Evolutionary conservation across 2,329 filamentous ascomycete species (phyloP).

Genomic region (Trichoderma citrinoviride): DNA sequence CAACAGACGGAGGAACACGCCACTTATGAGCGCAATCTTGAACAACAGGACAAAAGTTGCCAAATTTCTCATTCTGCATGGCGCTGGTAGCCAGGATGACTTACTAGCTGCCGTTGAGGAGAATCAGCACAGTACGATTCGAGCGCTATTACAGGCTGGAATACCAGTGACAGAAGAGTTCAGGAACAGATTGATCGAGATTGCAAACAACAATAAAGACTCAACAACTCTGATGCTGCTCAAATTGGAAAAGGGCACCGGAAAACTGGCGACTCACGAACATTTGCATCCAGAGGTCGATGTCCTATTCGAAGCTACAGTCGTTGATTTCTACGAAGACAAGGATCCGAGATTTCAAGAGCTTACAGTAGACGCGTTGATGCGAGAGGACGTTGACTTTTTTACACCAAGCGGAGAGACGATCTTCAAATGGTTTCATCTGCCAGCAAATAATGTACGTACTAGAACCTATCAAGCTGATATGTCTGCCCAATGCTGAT

Average conservation of each 20-base stretch:
- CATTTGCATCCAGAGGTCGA: neutral
- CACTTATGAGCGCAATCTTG: neutral
- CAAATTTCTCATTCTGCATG: neutral
- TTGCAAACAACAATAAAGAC: neutral
- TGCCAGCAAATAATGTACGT: neutral
- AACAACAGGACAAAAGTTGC: neutral
- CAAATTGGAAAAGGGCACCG: neutral
- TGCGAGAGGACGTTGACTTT: accelerated
- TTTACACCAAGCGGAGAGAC: neutral
- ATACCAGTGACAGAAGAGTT: accelerated
- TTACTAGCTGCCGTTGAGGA: neutral
- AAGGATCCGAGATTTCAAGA: neutral
- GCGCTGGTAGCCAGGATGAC: neutral
- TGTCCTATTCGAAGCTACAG: neutral
- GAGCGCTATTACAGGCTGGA: neutral
- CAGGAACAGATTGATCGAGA: accelerated
- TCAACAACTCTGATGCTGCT: neutral
- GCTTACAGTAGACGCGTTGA: neutral
- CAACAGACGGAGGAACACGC: neutral
- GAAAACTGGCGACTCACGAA: neutral
- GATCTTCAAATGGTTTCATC: neutral
- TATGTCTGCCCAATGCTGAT: neutral
- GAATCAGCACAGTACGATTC: neutral
- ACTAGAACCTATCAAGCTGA: neutral
- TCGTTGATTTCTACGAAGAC: neutral